A percentile compares a stretch with the other conserved stretches of the same genome.
These are phyloP conservation scores for Parastagonospora avenae DNA, from an alignment of 2,329 filamentous ascomycete species.

Conservation along the genomic window DNA sequence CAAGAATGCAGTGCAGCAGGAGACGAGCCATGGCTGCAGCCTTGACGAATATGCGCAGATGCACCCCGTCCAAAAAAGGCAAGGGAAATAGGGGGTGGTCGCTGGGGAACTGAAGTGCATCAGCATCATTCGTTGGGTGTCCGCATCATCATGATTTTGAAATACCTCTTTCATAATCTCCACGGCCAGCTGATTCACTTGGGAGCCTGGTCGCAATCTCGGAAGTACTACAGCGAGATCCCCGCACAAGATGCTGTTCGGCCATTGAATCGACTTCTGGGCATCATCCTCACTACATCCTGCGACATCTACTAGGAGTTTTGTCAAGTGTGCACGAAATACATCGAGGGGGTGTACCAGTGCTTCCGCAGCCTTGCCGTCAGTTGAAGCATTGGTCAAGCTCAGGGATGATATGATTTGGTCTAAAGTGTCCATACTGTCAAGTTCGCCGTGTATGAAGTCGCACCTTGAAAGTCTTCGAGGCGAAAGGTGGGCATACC, in stretches of 20 bases:
- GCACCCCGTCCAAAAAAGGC: slow-evolving; percentile 64
- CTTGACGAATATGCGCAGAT: slow-evolving; percentile 72
- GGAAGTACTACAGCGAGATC: slow-evolving; percentile 36
- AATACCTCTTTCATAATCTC: slow-evolving; percentile 32
- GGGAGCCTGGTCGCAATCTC: slow-evolving; percentile 28
- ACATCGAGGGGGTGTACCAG: slow-evolving; percentile 41
- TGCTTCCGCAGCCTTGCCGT: too few relatives aligned
- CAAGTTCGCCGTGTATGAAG: neutral
- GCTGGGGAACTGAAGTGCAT: slow-evolving; percentile 64
- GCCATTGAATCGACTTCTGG: slow-evolving; percentile 33
- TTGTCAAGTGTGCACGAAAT: slow-evolving; percentile 26
- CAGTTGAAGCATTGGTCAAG: too few relatives aligned
- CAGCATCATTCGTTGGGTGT: neutral
- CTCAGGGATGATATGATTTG: slow-evolving; percentile 2
- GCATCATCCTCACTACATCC: slow-evolving; percentile 21
- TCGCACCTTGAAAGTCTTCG: too few relatives aligned
- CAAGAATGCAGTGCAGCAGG: slow-evolving; percentile 67
- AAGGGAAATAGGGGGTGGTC: slow-evolving; percentile 69
- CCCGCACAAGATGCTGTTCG: slow-evolving; percentile 38
- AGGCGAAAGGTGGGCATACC: too few relatives aligned
- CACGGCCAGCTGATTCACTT: slow-evolving; percentile 17
- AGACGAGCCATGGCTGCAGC: slow-evolving; percentile 61
- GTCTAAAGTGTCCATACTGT: slow-evolving; percentile 10
- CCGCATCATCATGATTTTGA: neutral
- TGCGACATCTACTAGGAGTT: slow-evolving; percentile 18